Base-by-base conservation (phyloP, 2,329 filamentous ascomycete species). In the Aspergillus ochraceus region DNA sequence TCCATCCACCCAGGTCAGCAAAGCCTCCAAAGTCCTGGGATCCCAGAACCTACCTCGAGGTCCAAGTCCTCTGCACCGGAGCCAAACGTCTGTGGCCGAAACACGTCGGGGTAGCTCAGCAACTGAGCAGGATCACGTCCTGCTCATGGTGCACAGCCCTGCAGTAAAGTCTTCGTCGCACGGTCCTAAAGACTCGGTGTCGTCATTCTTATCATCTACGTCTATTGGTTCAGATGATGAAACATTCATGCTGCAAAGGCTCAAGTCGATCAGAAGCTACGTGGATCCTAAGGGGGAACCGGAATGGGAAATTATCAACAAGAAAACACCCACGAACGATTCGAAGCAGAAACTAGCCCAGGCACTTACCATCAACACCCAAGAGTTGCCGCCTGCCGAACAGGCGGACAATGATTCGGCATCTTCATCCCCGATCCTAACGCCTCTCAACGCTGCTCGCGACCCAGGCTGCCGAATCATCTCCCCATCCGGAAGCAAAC, bases 1-100 rank as follows among this genome's bases (percentile, higher is more conserved):
- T 49, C 77, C 77, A 2, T 51, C 70, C 12, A 70, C 71, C 2
- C 70, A 71, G 22, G 62, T 69, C 2, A 66, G 61, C n/a, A 76
- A 75, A 39, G 67, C 68, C 2, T 66, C 71, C 6, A 70, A 73
- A 26, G 49, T 66, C n/a, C 62, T 70, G 22, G 72, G 67, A n/a
- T 69, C 64, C 6, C 71, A 72, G 19, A 73, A 70, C 53, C 60
- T 73, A n/a, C 71, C 72, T 5, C 69, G 64, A 12, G 64, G 64
- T 1, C 67, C 68, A 11, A 69, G 66, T 54, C 64, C 70, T 22
- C 54, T 72, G 20, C 61, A 69, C 26, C 69, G 66, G 56, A 59
- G 60, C 52, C 70, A 64, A 63, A 69, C 59, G 58, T 58, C 59
- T 2, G 47, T 53, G 53, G 65, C 45, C 63, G 63, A 42, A 32